Conservation (phyloP, 805 yeast genomes). For the Jamesozyma gamospora region DNA sequence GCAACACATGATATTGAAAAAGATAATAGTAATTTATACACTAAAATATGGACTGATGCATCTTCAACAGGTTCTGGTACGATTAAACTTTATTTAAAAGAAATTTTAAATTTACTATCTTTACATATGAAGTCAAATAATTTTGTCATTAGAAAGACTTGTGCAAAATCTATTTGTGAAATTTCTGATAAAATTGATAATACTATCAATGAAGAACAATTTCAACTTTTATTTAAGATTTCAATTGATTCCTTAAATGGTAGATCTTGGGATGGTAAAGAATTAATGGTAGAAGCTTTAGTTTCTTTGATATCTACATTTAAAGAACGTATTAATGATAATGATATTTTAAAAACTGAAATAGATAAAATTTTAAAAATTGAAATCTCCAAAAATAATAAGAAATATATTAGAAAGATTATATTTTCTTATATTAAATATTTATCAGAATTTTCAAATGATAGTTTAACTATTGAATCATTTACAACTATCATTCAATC, state of each 20-base stretch:
- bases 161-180: constrained; percentile 57
- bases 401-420: constrained; percentile 49
- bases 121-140: constrained; percentile 45
- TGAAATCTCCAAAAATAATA: constrained; percentile 62
- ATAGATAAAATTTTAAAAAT: constrained; percentile 38
- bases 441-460: constrained; percentile 30
- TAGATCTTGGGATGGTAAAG: constrained; percentile 85
- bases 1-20: constrained; percentile 58
- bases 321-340: constrained; percentile 25
- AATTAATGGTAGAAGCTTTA: constrained; percentile 58
- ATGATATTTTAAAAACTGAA: constrained; percentile 27
- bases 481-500: constrained; percentile 31
- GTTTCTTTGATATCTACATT: constrained; percentile 46
- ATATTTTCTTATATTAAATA: constrained; percentile 45
- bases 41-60: constrained; percentile 65
- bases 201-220: constrained; percentile 19
- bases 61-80: constrained; percentile 68
- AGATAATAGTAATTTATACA: constrained; percentile 40
- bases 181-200: constrained; percentile 41
- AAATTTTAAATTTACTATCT: constrained; percentile 48
- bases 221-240: constrained; percentile 37
- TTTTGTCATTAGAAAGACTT: constrained; percentile 56
- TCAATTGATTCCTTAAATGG: constrained; percentile 59
- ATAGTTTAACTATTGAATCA: constrained; percentile 8
- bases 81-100: constrained; percentile 55